Evolutionary conservation across 2,329 filamentous ascomycete genomes (phyloP).

Genomic region (Coleophoma eucalyptorum): DNA sequence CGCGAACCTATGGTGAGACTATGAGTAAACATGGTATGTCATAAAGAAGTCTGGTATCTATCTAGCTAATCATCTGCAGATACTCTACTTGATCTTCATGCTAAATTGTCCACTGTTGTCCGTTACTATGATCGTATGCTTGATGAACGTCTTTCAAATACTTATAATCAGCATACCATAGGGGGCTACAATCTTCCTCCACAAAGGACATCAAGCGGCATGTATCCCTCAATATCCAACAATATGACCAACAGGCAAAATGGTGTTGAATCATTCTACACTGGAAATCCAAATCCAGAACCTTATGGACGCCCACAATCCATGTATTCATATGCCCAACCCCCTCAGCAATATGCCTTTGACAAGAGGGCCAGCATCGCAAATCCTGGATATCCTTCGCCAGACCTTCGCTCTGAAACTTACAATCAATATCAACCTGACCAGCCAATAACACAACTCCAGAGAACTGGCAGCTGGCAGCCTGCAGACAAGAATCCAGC

Average conservation of each 20-base stretch:
- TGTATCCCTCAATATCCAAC: constrained; percentile 69
- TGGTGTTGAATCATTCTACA: constrained; percentile 79
- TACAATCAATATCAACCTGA: constrained; percentile 25
- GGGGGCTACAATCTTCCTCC: constrained; percentile 57
- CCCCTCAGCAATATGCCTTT: constrained; percentile 38
- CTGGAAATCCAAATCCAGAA: constrained; percentile 53
- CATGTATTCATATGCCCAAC: constrained; percentile 44
- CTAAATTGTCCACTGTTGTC: constrained; percentile 92
- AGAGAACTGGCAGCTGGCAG: constrained; percentile 50
- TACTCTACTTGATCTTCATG: constrained; percentile 87
- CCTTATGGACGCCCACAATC: constrained; percentile 45
- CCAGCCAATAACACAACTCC: constrained; percentile 33
- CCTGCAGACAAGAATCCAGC: constrained; percentile 15
- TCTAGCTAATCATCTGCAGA: constrained; percentile 51
- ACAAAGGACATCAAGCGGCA: constrained; percentile 47
- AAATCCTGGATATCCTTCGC: constrained; percentile 14
- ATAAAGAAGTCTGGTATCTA: not conserved
- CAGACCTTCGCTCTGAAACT: constrained; percentile 16
- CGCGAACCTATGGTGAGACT: constrained; percentile 93
- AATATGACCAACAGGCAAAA: constrained; percentile 42
- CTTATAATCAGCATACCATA: constrained; percentile 78
- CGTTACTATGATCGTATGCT: constrained; percentile 98
- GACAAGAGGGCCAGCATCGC: constrained; percentile 18
- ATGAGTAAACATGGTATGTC: constrained; percentile 96
- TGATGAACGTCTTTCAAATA: constrained; percentile 88